A percentile compares a stretch with the other conserved stretches of the same genome.
These are phyloP conservation scores for Nyctanthes arbortristis DNA, from an alignment of 257 asterid species.

Conservation along the genomic window DNA sequence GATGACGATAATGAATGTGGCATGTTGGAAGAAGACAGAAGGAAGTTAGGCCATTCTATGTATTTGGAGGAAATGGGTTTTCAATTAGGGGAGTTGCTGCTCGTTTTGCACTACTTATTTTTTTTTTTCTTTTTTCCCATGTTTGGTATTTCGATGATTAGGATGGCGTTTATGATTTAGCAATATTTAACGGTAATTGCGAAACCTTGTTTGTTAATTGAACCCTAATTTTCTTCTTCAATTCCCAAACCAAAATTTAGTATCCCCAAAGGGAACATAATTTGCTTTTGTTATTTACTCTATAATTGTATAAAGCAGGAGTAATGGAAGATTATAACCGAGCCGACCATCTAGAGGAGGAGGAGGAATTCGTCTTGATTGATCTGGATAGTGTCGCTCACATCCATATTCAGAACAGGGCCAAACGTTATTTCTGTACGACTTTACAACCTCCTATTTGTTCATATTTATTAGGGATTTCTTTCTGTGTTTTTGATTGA, in stretches of 20 bases:
- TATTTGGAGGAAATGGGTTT: no score
- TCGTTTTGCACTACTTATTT: no score
- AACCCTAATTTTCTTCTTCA: no score
- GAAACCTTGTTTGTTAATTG: no score
- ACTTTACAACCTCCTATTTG: slow-evolving; percentile 9
- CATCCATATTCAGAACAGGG: slow-evolving; percentile 55
- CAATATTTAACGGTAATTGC: no score
- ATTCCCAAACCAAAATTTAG: not conserved
- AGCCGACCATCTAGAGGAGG: slow-evolving; percentile 25
- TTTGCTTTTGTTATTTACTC: not conserved
- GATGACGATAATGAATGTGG: no score
- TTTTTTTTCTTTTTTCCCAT: no score
- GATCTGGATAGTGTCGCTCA: slow-evolving; percentile 55
- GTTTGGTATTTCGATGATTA: no score
- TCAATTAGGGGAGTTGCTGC: no score
- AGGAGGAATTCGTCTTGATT: slow-evolving; percentile 58
- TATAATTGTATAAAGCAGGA: not conserved
- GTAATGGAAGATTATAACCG: not conserved
- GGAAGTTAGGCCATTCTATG: no score
- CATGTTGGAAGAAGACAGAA: no score
- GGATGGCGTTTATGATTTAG: no score
- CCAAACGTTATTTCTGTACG: slow-evolving; percentile 76
- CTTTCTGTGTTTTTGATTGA: not conserved
- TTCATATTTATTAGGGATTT: not conserved
- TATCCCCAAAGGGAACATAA: not conserved